These are phyloP conservation scores for Russula sp. DNA, from an alignment of 768 basidiomycete species.

Conservation along the genomic window DNA sequence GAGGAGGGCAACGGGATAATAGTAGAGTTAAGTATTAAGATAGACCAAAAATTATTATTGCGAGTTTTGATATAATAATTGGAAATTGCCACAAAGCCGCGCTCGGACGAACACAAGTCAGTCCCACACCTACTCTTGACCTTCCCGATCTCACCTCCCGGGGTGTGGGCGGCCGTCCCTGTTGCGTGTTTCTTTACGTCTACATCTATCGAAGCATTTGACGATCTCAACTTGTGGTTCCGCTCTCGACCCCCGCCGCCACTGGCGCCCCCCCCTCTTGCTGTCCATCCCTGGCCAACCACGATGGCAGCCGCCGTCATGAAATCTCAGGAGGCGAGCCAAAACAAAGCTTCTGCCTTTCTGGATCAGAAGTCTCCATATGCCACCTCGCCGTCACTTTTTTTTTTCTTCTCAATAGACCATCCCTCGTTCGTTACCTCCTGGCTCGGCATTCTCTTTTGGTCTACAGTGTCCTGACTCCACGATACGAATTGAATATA, in stretches of 20 bases:
- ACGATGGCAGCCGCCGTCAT: neutral
- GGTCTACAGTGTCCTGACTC: slow-evolving; percentile 6
- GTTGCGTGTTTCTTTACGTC: slow-evolving; percentile 19
- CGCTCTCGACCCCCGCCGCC: slow-evolving; percentile 2
- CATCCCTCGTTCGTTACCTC: slow-evolving; percentile 10
- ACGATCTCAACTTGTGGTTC: slow-evolving; percentile 15
- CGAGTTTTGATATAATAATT: neutral
- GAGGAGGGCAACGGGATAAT: slow-evolving; percentile 43
- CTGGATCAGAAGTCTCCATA: slow-evolving; percentile 12
- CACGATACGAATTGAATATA: slow-evolving; percentile 6
- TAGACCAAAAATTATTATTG: slow-evolving; percentile 1
- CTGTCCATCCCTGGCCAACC: neutral
- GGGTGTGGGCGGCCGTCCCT: slow-evolving; percentile 15
- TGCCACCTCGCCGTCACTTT: slow-evolving; percentile 15
- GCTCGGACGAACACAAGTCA: neutral
- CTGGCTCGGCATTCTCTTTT: slow-evolving; percentile 9
- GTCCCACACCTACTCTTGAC: slow-evolving; percentile 4
- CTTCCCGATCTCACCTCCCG: slow-evolving; percentile 16
- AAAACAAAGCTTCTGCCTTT: slow-evolving; percentile 16
- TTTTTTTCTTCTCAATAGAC: slow-evolving; percentile 1
- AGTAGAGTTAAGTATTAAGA: slow-evolving; percentile 11
- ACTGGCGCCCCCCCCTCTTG: slow-evolving; percentile 2
- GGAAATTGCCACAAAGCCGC: slow-evolving; percentile 13
- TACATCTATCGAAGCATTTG: slow-evolving; percentile 16
- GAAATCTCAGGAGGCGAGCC: slow-evolving; percentile 3